Evolutionary conservation across 257 asterid genomes (phyloP).

Genomic region (Gynochthodes officinalis): DNA sequence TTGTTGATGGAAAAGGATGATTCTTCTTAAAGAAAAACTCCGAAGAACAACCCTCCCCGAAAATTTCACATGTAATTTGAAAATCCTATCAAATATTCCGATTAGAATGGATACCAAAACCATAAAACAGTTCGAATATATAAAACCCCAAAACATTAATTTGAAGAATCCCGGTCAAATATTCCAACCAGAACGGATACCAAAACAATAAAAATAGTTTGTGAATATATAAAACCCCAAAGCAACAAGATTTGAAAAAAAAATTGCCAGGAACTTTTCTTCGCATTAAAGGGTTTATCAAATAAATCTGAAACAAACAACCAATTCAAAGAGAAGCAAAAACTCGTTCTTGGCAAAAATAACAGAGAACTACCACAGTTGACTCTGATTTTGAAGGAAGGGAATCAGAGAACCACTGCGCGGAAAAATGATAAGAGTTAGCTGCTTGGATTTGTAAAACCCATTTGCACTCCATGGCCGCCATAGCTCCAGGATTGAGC

Average conservation of each 20-base stretch:
- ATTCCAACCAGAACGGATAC: too few species aligned
- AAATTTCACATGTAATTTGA: too few species aligned
- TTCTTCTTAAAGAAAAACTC: too few species aligned
- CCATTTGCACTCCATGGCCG: not conserved
- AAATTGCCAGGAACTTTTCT: not conserved
- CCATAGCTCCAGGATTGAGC: not conserved
- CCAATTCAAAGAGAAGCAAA: not conserved
- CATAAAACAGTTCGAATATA: too few species aligned
- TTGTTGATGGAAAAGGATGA: too few species aligned
- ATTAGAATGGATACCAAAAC: too few species aligned
- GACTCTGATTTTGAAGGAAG: not conserved
- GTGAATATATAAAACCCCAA: too few species aligned
- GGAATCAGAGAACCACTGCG: conserved; percentile 6
- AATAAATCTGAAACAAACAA: not conserved
- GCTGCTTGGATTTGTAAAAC: conserved; percentile 3
- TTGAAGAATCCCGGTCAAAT: too few species aligned
- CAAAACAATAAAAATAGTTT: too few species aligned
- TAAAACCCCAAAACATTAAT: too few species aligned
- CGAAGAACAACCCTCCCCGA: too few species aligned
- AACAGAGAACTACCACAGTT: not conserved
- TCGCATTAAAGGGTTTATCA: not conserved
- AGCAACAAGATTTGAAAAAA: not conserved
- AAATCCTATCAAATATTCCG: too few species aligned
- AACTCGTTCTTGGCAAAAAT: not conserved
- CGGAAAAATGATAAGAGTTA: conserved; percentile 10